Evolutionary conservation across 2,329 filamentous ascomycete species (phyloP).

Genomic region (Aspergillus fijiensis): DNA sequence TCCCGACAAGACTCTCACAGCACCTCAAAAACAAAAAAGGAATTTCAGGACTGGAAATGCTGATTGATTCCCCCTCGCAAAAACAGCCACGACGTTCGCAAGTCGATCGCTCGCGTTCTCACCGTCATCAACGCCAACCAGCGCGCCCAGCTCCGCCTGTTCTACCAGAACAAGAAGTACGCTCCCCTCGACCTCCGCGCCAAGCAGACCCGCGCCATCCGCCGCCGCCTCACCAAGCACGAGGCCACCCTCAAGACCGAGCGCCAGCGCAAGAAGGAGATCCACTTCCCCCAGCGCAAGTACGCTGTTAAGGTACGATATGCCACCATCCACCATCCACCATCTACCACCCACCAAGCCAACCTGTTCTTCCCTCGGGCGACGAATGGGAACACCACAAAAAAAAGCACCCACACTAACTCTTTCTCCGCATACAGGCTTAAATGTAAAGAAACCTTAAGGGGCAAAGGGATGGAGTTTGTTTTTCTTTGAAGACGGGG

Average conservation of each 20-base stretch:
- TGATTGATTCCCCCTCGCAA: slow-evolving; percentile 25
- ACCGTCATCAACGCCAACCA: slow-evolving; percentile 99
- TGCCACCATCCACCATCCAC: background rate
- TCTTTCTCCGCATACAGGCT: slow-evolving; percentile 24
- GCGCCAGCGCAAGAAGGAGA: slow-evolving; percentile 94
- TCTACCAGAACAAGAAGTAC: slow-evolving; percentile 99
- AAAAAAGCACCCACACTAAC: slow-evolving; percentile 1
- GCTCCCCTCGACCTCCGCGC: slow-evolving; percentile 94
- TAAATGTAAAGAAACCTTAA: slow-evolving; percentile 25
- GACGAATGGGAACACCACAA: background rate
- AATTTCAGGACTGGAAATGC: slow-evolving; percentile 10
- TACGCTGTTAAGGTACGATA: slow-evolving; percentile 90
- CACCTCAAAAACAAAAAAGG: background rate
- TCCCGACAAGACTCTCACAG: slow-evolving; percentile 2
- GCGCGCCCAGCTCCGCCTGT: slow-evolving; percentile 93
- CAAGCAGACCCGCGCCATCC: slow-evolving; percentile 98
- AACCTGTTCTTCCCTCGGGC: background rate
- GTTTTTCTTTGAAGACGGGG: background rate
- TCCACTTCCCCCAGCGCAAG: slow-evolving; percentile 98
- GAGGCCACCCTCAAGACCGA: slow-evolving; percentile 81
- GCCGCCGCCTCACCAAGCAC: slow-evolving; percentile 88
- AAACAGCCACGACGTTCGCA: slow-evolving; percentile 92
- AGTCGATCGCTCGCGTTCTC: slow-evolving; percentile 97
- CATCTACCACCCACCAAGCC: background rate
- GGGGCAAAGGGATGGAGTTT: background rate